Percentiles rank a stretch among this genome's conserved stretches.
phyloP scores from a whole-genome alignment of 1,284 basidiomycete genomes.

The Cutaneotrichosporon daszewskae region DNA sequence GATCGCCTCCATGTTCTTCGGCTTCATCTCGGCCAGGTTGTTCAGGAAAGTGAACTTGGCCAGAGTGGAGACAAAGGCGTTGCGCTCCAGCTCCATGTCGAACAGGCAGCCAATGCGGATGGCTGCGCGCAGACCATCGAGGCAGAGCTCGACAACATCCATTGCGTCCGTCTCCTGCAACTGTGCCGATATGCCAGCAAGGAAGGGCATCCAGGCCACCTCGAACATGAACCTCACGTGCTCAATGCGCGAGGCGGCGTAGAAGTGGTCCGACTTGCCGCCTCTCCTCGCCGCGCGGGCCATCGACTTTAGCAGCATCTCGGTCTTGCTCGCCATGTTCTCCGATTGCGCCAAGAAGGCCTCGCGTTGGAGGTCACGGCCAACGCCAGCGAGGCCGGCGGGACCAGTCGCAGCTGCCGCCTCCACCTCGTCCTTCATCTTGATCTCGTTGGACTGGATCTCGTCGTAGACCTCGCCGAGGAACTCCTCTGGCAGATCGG shows the following conservation, averaged over 20 bases:
- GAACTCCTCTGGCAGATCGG: slow-evolving; percentile 78
- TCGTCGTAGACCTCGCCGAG: slow-evolving; percentile 76
- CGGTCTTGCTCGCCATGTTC: slow-evolving; percentile 92
- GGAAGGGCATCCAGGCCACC: slow-evolving; percentile 93
- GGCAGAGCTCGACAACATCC: slow-evolving; percentile 81
- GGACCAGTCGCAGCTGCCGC: slow-evolving; percentile 45
- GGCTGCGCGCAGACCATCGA: slow-evolving; percentile 89
- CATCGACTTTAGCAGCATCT: slow-evolving; percentile 86
- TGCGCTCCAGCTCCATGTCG: slow-evolving; percentile 88
- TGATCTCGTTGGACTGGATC: slow-evolving; percentile 83
- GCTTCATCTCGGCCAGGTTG: slow-evolving; percentile 94
- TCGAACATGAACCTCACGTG: slow-evolving; percentile 97
- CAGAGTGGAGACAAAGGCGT: slow-evolving; percentile 96
- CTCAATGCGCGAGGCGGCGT: slow-evolving; percentile 87
- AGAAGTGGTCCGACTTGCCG: slow-evolving; percentile 73
- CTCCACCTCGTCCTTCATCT: slow-evolving; percentile 95
- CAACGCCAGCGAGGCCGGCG: slow-evolving; percentile 78
- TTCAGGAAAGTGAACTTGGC: slow-evolving; percentile 94
- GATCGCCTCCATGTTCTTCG: slow-evolving; percentile 98
- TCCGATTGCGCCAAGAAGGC: slow-evolving; percentile 89
- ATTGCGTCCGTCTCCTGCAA: slow-evolving; percentile 88
- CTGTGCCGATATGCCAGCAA: slow-evolving; percentile 86
- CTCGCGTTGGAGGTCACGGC: slow-evolving; percentile 86
- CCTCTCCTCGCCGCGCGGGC: slow-evolving; percentile 74
- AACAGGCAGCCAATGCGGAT: slow-evolving; percentile 92